These are phyloP conservation scores for Discostella pseudostelligera DNA, from an alignment of 108 stramenopile species.

Conservation along the genomic window DNA sequence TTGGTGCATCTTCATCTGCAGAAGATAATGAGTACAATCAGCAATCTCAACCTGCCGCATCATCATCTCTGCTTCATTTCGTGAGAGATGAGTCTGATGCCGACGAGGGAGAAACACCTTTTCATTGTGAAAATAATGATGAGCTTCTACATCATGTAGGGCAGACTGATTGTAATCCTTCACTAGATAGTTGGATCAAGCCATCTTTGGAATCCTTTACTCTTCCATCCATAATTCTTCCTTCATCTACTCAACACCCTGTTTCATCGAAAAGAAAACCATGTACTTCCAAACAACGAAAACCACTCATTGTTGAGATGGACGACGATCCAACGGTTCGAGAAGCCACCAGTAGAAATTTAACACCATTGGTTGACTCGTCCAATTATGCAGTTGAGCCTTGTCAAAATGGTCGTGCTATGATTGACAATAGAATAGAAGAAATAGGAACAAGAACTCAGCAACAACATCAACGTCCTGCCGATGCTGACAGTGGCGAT, in stretches of 20 bases:
- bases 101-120: neutral
- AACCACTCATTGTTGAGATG: slow-evolving; percentile 1
- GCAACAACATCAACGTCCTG: neutral
- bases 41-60: neutral
- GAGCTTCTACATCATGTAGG: neutral
- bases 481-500: neutral
- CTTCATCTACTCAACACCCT: neutral
- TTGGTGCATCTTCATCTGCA: neutral
- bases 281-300: neutral
- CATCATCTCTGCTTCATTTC: neutral
- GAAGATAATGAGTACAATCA: neutral
- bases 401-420: no score
- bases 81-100: neutral
- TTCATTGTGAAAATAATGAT: neutral
- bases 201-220: neutral
- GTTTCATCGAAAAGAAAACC: neutral
- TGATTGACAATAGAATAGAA: no score
- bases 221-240: neutral
- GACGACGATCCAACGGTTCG: neutral
- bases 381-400: no score
- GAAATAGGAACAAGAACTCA: no score
- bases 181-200: neutral
- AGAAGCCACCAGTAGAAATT: neutral
- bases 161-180: neutral
- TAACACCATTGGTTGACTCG: no score